These are phyloP conservation scores for Lyophyllum decastes DNA, from an alignment of 768 basidiomycete species.

Conservation along the genomic window DNA sequence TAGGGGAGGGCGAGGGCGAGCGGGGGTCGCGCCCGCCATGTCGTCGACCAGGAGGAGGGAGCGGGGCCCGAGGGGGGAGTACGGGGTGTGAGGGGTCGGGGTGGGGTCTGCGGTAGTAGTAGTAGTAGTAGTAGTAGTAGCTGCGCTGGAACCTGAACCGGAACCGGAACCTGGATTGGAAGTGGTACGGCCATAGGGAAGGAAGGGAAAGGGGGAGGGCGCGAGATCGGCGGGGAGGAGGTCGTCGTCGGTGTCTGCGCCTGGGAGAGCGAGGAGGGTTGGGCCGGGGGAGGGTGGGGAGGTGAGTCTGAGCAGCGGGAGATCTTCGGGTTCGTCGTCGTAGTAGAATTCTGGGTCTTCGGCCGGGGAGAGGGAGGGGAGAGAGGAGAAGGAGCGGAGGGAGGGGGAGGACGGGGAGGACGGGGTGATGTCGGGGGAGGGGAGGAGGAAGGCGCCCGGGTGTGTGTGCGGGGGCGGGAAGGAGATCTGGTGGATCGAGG, in stretches of 20 bases:
- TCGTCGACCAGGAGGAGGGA: constrained; percentile 43
- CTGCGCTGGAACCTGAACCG: too few species aligned
- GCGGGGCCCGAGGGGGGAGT: constrained; percentile 6
- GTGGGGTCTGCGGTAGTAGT: too few species aligned
- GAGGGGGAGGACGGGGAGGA: constrained; percentile 20
- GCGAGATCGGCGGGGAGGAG: constrained; percentile 17
- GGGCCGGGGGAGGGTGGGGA: constrained; percentile 23
- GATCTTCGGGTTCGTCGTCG: constrained; percentile 14
- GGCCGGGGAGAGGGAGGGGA: constrained; percentile 30
- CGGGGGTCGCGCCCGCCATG: too few species aligned
- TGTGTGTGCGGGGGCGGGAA: constrained; percentile 16
- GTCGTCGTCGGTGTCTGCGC: constrained; percentile 35
- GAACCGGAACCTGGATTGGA: neutral
- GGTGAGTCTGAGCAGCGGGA: neutral
- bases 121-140: too few species aligned
- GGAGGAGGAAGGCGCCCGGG: constrained; percentile 4
- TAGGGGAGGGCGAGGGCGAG: constrained; percentile 47
- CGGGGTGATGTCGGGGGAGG: constrained; percentile 9
- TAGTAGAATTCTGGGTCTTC: constrained; percentile 26
- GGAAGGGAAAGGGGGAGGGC: neutral
- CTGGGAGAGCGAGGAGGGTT: constrained; percentile 31
- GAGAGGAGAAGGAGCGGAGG: constrained; percentile 16
- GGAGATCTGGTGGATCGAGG: constrained; percentile 5
- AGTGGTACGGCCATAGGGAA: constrained; percentile 5
- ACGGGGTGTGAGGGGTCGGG: too few species aligned